phyloP scores from a whole-genome alignment of 768 basidiomycete genomes.

The Rhizopogon sp. region DNA sequence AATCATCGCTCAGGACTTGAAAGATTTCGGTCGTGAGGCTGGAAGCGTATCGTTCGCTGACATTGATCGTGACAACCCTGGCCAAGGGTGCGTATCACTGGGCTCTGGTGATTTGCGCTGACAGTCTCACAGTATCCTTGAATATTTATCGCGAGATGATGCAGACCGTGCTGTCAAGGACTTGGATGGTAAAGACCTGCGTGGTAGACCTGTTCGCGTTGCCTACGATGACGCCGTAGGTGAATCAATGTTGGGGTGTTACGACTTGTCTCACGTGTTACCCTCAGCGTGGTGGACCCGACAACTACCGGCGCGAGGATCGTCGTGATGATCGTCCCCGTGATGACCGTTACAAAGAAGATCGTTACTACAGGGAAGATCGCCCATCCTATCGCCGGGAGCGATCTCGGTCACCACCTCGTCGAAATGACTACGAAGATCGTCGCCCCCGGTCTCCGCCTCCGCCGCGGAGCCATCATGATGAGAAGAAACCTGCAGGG shows the following conservation, averaged over 20 bases:
- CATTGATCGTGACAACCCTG: slow-evolving; percentile 81
- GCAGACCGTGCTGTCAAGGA: slow-evolving; percentile 91
- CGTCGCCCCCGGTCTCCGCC: slow-evolving; percentile 77
- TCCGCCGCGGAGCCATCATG: slow-evolving; percentile 72
- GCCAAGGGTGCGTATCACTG: slow-evolving; percentile 66
- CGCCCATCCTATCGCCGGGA: slow-evolving; percentile 57
- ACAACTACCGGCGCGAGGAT: slow-evolving; percentile 76
- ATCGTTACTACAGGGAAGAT: slow-evolving; percentile 49
- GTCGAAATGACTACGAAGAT: slow-evolving; percentile 67
- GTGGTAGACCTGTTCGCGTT: slow-evolving; percentile 76
- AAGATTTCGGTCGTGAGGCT: slow-evolving; percentile 94
- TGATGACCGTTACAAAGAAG: slow-evolving; percentile 56
- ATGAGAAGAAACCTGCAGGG: slow-evolving; percentile 87
- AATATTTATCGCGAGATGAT: slow-evolving; percentile 84
- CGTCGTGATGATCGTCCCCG: slow-evolving; percentile 55
- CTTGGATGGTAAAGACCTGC: slow-evolving; percentile 82
- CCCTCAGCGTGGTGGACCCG: slow-evolving; percentile 55
- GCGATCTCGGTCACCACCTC: slow-evolving; percentile 78
- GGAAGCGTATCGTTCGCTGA: slow-evolving; percentile 94
- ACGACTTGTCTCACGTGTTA: background rate
- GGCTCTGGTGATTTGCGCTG: slow-evolving; percentile 4
- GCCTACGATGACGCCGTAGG: slow-evolving; percentile 57
- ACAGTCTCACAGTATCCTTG: slow-evolving; percentile 61
- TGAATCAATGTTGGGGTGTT: slow-evolving; percentile 7
- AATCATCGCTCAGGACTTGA: slow-evolving; percentile 74